phyloP scores from a whole-genome alignment of 371 early-diverging fungal species.

The Apophysomyces variabilis region DNA sequence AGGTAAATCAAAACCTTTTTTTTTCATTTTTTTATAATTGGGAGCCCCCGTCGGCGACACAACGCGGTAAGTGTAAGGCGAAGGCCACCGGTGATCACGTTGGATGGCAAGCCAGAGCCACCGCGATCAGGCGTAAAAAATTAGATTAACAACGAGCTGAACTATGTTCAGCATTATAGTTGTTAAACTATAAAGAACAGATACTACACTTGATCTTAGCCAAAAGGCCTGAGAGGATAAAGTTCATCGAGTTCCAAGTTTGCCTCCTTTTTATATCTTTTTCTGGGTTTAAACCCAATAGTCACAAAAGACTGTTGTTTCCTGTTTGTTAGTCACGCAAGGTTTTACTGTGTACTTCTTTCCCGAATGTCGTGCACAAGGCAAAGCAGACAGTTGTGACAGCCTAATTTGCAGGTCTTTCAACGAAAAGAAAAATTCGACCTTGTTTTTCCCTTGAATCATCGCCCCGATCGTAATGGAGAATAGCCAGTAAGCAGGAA shows the following conservation, averaged over 20 bases:
- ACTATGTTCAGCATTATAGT: constrained; percentile 56
- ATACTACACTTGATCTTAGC: constrained; percentile 83
- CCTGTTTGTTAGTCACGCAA: too few relatives aligned
- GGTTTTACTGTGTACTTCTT: too few relatives aligned
- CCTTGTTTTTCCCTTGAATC: neutral
- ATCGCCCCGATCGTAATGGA: neutral
- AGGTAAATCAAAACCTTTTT: neutral
- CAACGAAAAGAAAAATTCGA: neutral
- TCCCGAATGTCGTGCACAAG: too few relatives aligned
- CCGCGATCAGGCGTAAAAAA: constrained; percentile 42
- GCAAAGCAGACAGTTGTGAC: neutral
- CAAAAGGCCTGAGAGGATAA: constrained; percentile 69
- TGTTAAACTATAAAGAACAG: constrained; percentile 75
- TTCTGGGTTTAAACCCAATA: neutral
- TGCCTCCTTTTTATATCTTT: constrained; percentile 24
- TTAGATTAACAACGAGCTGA: constrained; percentile 48
- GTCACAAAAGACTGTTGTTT: too few relatives aligned
- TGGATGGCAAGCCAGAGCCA: constrained; percentile 29
- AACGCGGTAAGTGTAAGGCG: constrained; percentile 31
- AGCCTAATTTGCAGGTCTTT: neutral
- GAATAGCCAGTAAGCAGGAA: neutral
- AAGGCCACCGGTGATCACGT: constrained; percentile 28
- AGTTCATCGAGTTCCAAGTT: constrained; percentile 24
- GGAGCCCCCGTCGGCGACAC: constrained; percentile 23
- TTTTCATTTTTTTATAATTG: constrained; percentile 23